These are phyloP conservation scores for Microglena sp. DNA, from an alignment of 139 green algal species.

Conservation along the genomic window DNA sequence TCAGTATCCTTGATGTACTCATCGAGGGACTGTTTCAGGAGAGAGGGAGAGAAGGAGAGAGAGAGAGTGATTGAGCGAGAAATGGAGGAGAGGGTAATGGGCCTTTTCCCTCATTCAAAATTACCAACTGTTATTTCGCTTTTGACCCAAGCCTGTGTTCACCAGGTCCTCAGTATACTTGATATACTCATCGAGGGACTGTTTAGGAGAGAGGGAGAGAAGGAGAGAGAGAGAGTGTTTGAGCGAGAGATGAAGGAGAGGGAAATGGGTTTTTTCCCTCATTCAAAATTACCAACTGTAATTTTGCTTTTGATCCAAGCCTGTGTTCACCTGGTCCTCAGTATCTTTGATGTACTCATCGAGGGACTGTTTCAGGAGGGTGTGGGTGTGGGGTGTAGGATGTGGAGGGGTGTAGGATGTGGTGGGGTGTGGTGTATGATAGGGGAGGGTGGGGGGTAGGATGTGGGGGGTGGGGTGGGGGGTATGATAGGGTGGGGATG, in stretches of 20 bases:
- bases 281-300: neutral
- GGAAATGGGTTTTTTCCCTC: no score
- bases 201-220: neutral
- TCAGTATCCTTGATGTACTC: conserved; percentile 91
- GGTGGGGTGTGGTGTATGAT: no score
- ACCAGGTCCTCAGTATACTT: conserved; percentile 84
- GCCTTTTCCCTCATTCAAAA: neutral
- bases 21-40: conserved; percentile 43
- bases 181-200: conserved; percentile 73
- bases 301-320: neutral
- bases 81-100: neutral
- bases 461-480: no score
- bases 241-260: neutral
- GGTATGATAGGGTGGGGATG: no score
- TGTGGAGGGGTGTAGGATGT: no score
- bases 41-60: neutral
- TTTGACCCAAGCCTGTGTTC: conserved; percentile 76
- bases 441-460: no score
- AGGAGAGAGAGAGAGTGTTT: neutral
- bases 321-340: conserved; percentile 68
- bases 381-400: no score
- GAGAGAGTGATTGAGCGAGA: neutral
- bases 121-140: conserved; percentile 50
- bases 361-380: conserved; percentile 36
- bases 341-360: conserved; percentile 84